Conservation (phyloP, 202 grass and related monocot genomes). For the Elaeis oleifera region DNA sequence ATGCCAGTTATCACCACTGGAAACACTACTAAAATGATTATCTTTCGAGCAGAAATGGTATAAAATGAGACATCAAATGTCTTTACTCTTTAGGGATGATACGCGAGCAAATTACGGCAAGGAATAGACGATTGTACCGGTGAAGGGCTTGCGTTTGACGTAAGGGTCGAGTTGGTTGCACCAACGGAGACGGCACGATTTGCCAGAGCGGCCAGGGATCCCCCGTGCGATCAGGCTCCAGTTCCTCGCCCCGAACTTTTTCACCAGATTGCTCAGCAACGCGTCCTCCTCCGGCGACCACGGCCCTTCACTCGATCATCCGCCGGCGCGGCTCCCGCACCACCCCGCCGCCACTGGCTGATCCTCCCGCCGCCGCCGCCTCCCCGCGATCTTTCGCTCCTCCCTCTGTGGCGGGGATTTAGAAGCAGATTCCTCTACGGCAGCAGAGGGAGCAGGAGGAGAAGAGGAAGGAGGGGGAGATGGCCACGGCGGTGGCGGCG, state of each 20-base stretch:
- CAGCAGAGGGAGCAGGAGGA: not conserved
- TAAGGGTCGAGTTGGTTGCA: constrained; percentile 96
- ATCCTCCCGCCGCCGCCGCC: constrained; percentile 14
- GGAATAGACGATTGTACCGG: constrained; percentile 18
- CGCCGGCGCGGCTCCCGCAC: not conserved
- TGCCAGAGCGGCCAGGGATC: constrained; percentile 77
- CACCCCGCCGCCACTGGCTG: not conserved
- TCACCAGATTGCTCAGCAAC: constrained; percentile 54
- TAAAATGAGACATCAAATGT: no score
- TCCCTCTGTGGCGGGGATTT: constrained; percentile 4
- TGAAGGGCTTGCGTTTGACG: constrained; percentile 93
- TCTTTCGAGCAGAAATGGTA: no score
- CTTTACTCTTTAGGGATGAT: no score
- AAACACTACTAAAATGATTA: no score
- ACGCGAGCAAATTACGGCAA: no score
- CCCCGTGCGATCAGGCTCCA: constrained; percentile 79
- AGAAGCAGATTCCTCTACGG: not conserved
- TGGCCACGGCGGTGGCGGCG: constrained; percentile 15
- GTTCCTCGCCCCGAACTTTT: constrained; percentile 64
- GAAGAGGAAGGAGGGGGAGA: constrained; percentile 17
- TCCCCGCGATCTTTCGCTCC: constrained; percentile 35
- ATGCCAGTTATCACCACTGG: no score
- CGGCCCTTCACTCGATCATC: constrained; percentile 70
- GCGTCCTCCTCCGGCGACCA: constrained; percentile 88
- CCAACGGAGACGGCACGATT: constrained; percentile 94